Conservation (phyloP, 140 eudicot genomes). For the Senecio squalidus region DNA sequence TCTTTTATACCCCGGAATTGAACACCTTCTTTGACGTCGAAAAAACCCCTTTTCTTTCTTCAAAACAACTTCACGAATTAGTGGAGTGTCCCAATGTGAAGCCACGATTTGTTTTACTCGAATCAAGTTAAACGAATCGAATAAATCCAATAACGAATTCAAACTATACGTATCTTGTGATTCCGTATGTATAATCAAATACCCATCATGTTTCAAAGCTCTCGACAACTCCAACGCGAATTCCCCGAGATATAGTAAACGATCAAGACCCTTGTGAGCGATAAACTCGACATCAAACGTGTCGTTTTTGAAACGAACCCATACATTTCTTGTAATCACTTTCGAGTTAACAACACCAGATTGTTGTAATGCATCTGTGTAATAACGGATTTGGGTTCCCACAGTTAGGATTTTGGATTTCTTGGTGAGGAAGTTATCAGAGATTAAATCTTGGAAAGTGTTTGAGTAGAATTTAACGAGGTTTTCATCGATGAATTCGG, state of each 20-base stretch:
- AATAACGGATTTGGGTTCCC: constrained; percentile 21
- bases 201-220: constrained; percentile 51
- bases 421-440: constrained; percentile 29
- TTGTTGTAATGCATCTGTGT: constrained; percentile 21
- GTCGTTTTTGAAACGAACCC: constrained; percentile 20
- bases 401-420: constrained; percentile 39
- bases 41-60: constrained; percentile 25
- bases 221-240: constrained; percentile 43
- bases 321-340: constrained; percentile 12
- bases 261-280: constrained; percentile 33
- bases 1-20: constrained; percentile 36
- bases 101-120: constrained; percentile 27
- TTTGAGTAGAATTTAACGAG: constrained; percentile 32
- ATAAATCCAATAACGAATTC: constrained; percentile 49
- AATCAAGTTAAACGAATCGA: constrained; percentile 33
- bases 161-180: constrained; percentile 46
- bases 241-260: constrained; percentile 13
- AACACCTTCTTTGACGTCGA: constrained; percentile 15
- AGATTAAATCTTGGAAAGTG: constrained; percentile 33
- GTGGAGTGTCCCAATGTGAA: constrained; percentile 13
- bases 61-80: constrained; percentile 41
- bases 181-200: constrained; percentile 41
- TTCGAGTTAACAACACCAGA: constrained; percentile 27
- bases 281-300: constrained; percentile 40
- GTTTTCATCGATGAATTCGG: constrained; percentile 8